These are phyloP conservation scores for Sporisorium exsertum DNA, from an alignment of 1,284 basidiomycete genomes.

Conservation along the genomic window DNA sequence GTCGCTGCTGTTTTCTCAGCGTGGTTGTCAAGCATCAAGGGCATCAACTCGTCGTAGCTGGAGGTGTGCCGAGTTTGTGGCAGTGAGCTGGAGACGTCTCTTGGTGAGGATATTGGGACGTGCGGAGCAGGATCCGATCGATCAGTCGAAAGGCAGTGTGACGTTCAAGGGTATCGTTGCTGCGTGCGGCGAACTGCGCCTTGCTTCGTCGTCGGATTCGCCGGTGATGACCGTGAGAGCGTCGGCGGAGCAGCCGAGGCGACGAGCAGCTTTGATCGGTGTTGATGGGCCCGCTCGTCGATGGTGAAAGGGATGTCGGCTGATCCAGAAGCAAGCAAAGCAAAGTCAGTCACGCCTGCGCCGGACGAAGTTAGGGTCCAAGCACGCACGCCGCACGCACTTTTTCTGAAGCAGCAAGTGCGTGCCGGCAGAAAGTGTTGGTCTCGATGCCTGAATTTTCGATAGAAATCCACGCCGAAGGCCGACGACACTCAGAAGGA, in stretches of 20 bases:
- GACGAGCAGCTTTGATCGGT: background rate
- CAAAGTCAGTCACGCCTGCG: slow-evolving; percentile 2
- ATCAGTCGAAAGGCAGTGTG: background rate
- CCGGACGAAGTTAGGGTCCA: slow-evolving; percentile 5
- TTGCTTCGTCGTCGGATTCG: slow-evolving; percentile 1
- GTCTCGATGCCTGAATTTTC: background rate
- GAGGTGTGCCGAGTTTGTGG: background rate
- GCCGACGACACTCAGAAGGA: background rate
- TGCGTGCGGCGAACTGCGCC: background rate
- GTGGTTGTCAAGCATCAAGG: background rate
- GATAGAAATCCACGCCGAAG: slow-evolving; percentile 2
- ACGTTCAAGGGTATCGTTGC: background rate
- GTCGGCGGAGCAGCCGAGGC: background rate
- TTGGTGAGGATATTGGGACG: background rate
- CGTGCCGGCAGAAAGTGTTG: slow-evolving; percentile 8
- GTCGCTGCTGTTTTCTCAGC: background rate
- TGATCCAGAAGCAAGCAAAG: background rate
- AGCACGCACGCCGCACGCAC: background rate
- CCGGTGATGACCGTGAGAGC: slow-evolving; percentile 2
- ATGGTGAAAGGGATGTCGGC: background rate
- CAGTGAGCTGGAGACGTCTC: background rate
- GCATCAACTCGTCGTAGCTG: background rate
- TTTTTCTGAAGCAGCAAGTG: background rate
- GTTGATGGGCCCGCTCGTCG: background rate
- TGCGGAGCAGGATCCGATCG: background rate